Conservation (phyloP, 1,139 yeast species). For the Debaryomycetaceae sp. region DNA sequence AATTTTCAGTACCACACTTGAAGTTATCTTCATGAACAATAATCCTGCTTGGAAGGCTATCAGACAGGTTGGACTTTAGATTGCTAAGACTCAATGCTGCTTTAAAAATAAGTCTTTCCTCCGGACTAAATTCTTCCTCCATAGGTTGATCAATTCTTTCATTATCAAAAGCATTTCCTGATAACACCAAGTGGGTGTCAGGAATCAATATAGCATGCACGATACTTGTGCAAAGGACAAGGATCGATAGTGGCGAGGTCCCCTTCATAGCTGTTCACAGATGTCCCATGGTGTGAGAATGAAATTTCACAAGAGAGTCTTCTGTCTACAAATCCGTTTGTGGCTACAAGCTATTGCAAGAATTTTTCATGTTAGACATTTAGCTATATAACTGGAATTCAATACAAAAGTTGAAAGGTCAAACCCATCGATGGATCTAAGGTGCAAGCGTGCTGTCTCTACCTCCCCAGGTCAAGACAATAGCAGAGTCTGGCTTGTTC, state of each 20-base stretch:
- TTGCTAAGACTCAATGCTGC: not conserved
- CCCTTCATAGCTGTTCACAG: not conserved
- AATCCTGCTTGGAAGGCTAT: not conserved
- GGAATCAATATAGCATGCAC: not conserved
- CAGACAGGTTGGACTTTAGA: not conserved
- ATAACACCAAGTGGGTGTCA: not conserved
- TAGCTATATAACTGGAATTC: too few species aligned
- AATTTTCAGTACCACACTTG: not conserved
- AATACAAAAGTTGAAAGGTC: too few species aligned
- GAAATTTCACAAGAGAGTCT: not conserved
- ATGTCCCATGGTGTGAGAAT: not conserved
- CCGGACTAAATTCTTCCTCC: not conserved
- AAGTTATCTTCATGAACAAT: not conserved
- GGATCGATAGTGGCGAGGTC: not conserved
- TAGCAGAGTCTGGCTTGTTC: constrained; percentile 32
- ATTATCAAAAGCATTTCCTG: not conserved
- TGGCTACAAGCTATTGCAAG: not conserved
- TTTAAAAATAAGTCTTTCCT: not conserved
- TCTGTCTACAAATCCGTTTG: not conserved
- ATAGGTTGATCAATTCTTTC: not conserved
- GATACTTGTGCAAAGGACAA: not conserved
- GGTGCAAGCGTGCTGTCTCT: constrained; percentile 16
- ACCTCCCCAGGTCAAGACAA: constrained; percentile 27
- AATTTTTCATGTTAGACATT: too few species aligned
- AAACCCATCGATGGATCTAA: too few species aligned